phyloP scores from a whole-genome alignment of 371 early-diverging fungal genomes.

The Mucor plumbeus region DNA sequence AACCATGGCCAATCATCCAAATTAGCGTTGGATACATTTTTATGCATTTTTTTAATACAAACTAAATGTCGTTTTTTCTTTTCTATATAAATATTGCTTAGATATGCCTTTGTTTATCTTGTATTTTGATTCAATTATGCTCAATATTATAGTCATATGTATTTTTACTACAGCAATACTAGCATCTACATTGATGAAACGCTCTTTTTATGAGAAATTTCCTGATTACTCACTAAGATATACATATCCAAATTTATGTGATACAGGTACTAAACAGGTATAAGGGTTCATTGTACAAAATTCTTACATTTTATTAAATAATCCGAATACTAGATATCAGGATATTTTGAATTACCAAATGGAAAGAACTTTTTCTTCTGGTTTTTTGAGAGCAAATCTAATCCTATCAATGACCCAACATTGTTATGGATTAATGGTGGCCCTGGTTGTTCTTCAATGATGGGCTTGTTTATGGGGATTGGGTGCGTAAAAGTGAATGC shows the following conservation, averaged over 20 bases:
- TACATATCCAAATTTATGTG: slow-evolving; percentile 76
- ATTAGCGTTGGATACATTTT: too few species aligned
- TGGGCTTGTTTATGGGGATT: slow-evolving; percentile 86
- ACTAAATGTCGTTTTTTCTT: too few species aligned
- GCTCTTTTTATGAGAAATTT: slow-evolving; percentile 42
- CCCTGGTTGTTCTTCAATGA: slow-evolving; percentile 82
- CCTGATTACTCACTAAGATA: slow-evolving; percentile 76
- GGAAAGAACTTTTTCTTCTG: slow-evolving; percentile 85
- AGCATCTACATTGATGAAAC: neutral
- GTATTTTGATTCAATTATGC: neutral
- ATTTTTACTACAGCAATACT: neutral
- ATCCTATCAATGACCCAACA: slow-evolving; percentile 74
- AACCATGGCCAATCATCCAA: too few species aligned
- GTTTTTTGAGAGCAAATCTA: slow-evolving; percentile 85
- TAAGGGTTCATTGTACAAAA: neutral
- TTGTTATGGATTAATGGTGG: slow-evolving; percentile 88
- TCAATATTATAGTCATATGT: neutral
- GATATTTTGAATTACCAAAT: slow-evolving; percentile 66
- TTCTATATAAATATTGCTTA: neutral
- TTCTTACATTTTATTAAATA: too few species aligned
- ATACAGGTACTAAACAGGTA: slow-evolving; percentile 75
- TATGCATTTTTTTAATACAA: too few species aligned
- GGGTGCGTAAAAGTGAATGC: slow-evolving; percentile 37
- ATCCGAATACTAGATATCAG: slow-evolving; percentile 22
- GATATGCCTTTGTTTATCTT: neutral